These are phyloP conservation scores for Comarum palustre DNA, from an alignment of 306 rosid species.

Conservation along the genomic window DNA sequence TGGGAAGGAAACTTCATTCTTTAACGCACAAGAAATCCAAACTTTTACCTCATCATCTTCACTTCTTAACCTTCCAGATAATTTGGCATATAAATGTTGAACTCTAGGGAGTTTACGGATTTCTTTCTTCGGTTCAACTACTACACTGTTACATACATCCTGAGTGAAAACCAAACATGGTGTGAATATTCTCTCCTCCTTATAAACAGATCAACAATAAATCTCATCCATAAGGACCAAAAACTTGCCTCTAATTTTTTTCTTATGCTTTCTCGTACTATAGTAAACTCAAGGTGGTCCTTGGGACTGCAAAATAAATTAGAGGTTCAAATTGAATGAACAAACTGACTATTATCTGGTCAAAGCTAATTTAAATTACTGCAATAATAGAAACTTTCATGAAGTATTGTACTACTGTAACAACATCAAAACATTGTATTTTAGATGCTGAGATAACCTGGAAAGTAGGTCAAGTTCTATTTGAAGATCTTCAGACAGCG, in stretches of 20 bases:
- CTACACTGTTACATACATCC: constrained; percentile 67
- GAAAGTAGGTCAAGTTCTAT: constrained; percentile 83
- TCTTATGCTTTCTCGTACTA: constrained; percentile 77
- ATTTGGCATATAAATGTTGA: constrained; percentile 79
- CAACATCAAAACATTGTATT: constrained; percentile 1
- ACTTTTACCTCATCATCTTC: constrained; percentile 87
- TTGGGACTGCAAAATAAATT: constrained; percentile 55
- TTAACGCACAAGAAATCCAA: constrained; percentile 7
- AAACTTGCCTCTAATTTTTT: constrained; percentile 73
- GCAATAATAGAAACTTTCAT: not conserved
- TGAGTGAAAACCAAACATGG: constrained; percentile 23
- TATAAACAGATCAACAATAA: not conserved
- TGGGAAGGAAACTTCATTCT: constrained; percentile 6
- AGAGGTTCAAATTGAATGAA: constrained; percentile 14
- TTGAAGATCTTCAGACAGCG: constrained; percentile 60
- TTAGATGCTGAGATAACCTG: constrained; percentile 46
- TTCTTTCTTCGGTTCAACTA: constrained; percentile 65
- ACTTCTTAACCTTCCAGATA: constrained; percentile 59
- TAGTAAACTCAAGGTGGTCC: constrained; percentile 84
- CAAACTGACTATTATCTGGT: constrained; percentile 7
- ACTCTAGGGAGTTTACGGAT: constrained; percentile 77
- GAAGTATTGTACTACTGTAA: constrained; percentile 1
- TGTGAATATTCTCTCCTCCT: not conserved
- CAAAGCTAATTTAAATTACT: constrained; percentile 13
- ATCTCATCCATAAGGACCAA: not conserved